Conservation (phyloP, 768 basidiomycete species). For the Obba rivulosa region DNA sequence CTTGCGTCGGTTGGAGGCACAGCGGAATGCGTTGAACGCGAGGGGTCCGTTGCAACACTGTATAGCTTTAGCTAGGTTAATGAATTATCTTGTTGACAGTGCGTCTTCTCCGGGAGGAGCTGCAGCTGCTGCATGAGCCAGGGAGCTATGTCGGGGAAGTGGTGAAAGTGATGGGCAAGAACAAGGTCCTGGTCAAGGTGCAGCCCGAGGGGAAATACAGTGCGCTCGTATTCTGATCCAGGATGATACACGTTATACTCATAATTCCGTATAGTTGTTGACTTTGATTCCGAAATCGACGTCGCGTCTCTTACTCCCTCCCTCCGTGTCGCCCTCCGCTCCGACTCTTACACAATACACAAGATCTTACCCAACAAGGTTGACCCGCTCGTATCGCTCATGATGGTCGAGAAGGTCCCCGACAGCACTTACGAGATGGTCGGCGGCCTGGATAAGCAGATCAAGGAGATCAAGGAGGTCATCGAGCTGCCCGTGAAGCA, state of each 20-base stretch:
- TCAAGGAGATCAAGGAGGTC: constrained; percentile 99
- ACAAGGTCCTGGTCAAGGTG: constrained; percentile 95
- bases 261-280: constrained; percentile 61
- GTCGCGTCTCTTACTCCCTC: constrained; percentile 74
- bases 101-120: constrained; percentile 82
- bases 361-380: constrained; percentile 97
- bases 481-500: constrained; percentile 98
- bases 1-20: constrained; percentile 89
- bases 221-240: constrained; percentile 40
- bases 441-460: constrained; percentile 95
- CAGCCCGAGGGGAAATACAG: constrained; percentile 99
- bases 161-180: constrained; percentile 99
- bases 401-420: constrained; percentile 99
- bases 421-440: constrained; percentile 99
- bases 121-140: constrained; percentile 90
- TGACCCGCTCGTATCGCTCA: constrained; percentile 95
- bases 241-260: background rate
- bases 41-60: constrained; percentile 51
- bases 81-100: constrained; percentile 43
- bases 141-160: constrained; percentile 98
- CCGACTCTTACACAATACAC: constrained; percentile 95
- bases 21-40: constrained; percentile 94
- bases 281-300: constrained; percentile 86
- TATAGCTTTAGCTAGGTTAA: background rate
- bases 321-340: constrained; percentile 90